Conservation (phyloP, 495 filamentous ascomycete genomes). For the Aspergillus indologenus region DNA sequence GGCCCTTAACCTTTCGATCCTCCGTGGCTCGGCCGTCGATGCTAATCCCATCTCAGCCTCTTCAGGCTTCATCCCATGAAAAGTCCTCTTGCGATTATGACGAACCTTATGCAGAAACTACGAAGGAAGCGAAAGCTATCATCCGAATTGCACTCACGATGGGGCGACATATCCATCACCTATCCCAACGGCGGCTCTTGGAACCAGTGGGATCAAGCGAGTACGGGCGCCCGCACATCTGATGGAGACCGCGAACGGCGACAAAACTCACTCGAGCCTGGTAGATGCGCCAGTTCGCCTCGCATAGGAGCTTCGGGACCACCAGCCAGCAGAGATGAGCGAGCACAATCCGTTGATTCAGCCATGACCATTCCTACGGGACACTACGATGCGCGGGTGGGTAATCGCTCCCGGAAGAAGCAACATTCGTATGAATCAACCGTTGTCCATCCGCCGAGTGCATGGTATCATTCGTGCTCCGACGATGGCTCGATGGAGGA, state of each 20-base stretch:
- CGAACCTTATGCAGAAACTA: conserved; percentile 35
- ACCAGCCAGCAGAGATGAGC: conserved; percentile 5
- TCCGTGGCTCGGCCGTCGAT: conserved; percentile 8
- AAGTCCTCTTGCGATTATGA: conserved; percentile 31
- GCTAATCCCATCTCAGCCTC: conserved; percentile 14
- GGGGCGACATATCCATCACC: conserved; percentile 43
- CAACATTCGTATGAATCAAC: neutral
- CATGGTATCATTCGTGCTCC: conserved; percentile 10
- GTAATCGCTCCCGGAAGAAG: conserved; percentile 18
- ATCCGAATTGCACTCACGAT: conserved; percentile 41
- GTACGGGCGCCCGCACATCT: conserved; percentile 5
- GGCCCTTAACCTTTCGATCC: neutral
- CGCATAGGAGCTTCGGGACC: neutral
- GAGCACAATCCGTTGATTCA: conserved; percentile 12
- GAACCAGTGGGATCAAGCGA: conserved; percentile 35
- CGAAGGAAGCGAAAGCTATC: conserved; percentile 40
- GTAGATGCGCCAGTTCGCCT: conserved; percentile 12
- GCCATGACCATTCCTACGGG: conserved; percentile 33
- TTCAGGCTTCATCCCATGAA: conserved; percentile 25
- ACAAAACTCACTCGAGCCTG: conserved; percentile 12
- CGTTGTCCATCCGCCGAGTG: conserved; percentile 4
- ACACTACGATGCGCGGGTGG: conserved; percentile 37
- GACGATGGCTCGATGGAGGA: conserved; percentile 20
- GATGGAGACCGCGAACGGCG: conserved; percentile 17
- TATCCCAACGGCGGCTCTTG: conserved; percentile 44